phyloP scores from a whole-genome alignment of 495 filamentous ascomycete species.

The Penicillium psychrofluorescens region DNA sequence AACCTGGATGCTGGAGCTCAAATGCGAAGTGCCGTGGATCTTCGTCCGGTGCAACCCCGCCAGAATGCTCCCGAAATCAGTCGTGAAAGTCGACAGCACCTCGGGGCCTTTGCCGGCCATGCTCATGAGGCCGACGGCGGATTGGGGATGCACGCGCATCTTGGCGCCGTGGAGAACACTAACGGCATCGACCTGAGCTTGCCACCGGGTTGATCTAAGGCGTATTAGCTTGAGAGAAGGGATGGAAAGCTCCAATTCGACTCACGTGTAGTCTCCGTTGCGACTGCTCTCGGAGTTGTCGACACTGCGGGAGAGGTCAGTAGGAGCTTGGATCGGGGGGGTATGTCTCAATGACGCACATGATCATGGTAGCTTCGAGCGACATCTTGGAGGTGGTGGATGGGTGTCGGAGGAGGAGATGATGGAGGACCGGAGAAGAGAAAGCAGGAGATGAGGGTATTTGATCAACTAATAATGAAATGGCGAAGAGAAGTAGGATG shows the following conservation, averaged over 20 bases:
- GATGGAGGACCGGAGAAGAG: conserved; percentile 1
- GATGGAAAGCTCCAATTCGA: conserved; percentile 1
- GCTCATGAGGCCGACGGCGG: conserved; percentile 94
- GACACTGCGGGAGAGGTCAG: conserved; percentile 49
- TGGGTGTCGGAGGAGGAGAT: not conserved
- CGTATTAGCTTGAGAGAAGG: conserved; percentile 4
- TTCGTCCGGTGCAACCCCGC: conserved; percentile 91
- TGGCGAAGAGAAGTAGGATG: not conserved
- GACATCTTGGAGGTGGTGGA: conserved; percentile 48
- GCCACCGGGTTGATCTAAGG: conserved; percentile 76
- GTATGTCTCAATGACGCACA: conserved; percentile 39
- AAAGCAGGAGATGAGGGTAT: not conserved
- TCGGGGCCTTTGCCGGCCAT: conserved; percentile 97
- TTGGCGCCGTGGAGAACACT: conserved; percentile 91
- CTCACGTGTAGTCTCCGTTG: conserved; percentile 82
- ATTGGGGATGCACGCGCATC: conserved; percentile 90
- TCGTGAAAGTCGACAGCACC: conserved; percentile 90
- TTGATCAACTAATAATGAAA: no score
- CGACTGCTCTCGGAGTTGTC: conserved; percentile 98
- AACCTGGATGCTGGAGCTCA: conserved; percentile 89
- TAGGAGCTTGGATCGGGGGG: conserved; percentile 9
- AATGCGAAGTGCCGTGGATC: conserved; percentile 78
- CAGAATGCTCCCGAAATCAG: conserved; percentile 89
- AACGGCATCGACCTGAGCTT: conserved; percentile 91
- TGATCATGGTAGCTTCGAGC: conserved; percentile 68